Percentiles rank a stretch among this genome's conserved stretches.
Evolutionary conservation across 139 green algal genomes (phyloP).

Genomic region (Chlamydomonas sp.): DNA sequence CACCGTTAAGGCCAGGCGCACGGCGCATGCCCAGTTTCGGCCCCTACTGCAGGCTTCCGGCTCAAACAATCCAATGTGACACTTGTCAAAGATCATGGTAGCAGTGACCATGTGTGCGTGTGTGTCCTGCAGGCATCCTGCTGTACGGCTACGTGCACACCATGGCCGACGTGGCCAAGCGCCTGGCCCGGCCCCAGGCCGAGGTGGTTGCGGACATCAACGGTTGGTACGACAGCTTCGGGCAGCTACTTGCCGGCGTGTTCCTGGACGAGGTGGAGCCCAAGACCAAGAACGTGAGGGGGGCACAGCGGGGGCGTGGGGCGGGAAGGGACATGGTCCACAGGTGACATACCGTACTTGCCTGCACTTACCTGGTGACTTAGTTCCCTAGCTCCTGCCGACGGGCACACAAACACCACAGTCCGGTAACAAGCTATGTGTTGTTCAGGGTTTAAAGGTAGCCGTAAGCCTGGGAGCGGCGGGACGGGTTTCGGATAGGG

Average conservation of each 20-base stretch:
- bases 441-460: too few relatives aligned
- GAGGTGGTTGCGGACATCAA: constrained; percentile 9
- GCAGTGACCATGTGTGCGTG: too few relatives aligned
- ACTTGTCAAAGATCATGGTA: neutral
- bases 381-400: too few relatives aligned
- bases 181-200: neutral
- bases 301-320: neutral
- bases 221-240: constrained; percentile 14
- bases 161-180: neutral
- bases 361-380: too few relatives aligned
- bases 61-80: neutral
- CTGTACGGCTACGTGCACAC: constrained; percentile 31
- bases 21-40: neutral
- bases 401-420: too few relatives aligned
- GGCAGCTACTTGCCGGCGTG: neutral
- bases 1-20: neutral
- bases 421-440: too few relatives aligned
- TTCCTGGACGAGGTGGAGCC: constrained; percentile 22
- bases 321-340: too few relatives aligned
- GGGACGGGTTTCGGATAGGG: too few relatives aligned
- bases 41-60: neutral
- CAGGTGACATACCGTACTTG: too few relatives aligned
- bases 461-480: too few relatives aligned
- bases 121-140: neutral
- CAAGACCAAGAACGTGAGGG: neutral